A percentile compares a stretch with the other conserved stretches of the same genome.
These are phyloP conservation scores for Termitomyces sp. DNA, from an alignment of 768 basidiomycete genomes.

Conservation along the genomic window DNA sequence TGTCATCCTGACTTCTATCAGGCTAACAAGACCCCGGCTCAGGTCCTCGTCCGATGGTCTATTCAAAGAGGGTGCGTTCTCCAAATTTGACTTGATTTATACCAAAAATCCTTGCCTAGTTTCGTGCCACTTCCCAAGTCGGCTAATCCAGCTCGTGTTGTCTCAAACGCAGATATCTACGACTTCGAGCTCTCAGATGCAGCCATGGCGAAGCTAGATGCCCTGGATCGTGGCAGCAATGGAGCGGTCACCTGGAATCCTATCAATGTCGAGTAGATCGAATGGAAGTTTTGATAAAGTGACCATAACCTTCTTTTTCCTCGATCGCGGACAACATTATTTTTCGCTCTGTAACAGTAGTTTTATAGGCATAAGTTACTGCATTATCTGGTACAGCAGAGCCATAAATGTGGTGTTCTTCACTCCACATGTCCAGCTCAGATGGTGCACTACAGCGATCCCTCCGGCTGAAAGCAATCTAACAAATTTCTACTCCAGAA, in stretches of 20 bases:
- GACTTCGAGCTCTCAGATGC: conserved; percentile 63
- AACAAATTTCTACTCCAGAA: no score
- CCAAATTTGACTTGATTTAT: neutral
- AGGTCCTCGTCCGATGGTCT: conserved; percentile 58
- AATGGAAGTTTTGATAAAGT: neutral
- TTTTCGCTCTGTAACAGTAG: neutral
- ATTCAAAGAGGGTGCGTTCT: conserved; percentile 67
- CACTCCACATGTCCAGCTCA: neutral
- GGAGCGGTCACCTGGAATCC: conserved; percentile 87
- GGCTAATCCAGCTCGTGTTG: conserved; percentile 59
- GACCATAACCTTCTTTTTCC: neutral
- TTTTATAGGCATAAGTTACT: neutral
- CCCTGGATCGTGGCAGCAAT: conserved; percentile 61
- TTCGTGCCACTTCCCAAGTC: conserved; percentile 82
- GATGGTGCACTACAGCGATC: no score
- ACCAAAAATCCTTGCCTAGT: conserved; percentile 29
- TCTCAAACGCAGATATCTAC: conserved; percentile 67
- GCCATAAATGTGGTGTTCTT: neutral
- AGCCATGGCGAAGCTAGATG: conserved; percentile 63
- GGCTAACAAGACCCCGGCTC: conserved; percentile 27
- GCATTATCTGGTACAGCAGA: neutral
- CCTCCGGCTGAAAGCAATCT: no score
- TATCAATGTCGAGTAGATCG: conserved; percentile 40
- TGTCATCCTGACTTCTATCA: conserved; percentile 17
- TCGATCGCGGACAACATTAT: no score